These are phyloP conservation scores for Fusarium annulatum DNA, from an alignment of 2,329 filamentous ascomycete species.

Conservation along the genomic window DNA sequence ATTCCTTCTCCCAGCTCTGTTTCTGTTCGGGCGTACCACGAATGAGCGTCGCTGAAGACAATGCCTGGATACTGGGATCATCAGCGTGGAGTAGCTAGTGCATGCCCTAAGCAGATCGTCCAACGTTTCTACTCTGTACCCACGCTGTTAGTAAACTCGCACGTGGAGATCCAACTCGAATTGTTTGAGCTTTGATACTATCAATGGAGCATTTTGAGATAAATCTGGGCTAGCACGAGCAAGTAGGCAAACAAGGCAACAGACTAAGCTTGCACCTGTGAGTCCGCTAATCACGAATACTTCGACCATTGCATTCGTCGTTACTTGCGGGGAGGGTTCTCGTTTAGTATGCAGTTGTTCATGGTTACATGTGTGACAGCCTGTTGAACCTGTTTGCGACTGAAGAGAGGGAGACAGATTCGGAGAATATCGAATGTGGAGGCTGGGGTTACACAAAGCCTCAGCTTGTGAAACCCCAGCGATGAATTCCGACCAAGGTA, in stretches of 20 bases:
- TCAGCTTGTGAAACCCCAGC: conserved; percentile 29
- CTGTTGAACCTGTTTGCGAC: background rate
- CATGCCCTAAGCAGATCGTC: conserved; percentile 27
- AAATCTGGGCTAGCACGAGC: conserved; percentile 6
- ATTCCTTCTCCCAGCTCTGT: conserved; percentile 15
- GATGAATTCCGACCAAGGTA: conserved; percentile 11
- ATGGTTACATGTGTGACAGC: conserved; percentile 7
- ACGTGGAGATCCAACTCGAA: conserved; percentile 32
- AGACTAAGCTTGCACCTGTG: conserved; percentile 4
- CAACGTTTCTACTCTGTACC: conserved; percentile 18
- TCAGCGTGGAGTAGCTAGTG: conserved; percentile 29
- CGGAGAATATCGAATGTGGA: conserved; percentile 37
- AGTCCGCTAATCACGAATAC: background rate
- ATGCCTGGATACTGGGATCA: conserved; percentile 27
- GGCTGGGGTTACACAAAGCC: conserved; percentile 24
- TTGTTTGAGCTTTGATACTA: conserved; percentile 20
- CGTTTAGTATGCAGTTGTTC: conserved; percentile 1
- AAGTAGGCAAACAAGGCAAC: conserved; percentile 10
- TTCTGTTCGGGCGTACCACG: conserved; percentile 12
- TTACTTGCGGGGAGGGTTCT: background rate
- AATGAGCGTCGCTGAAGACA: conserved; percentile 14
- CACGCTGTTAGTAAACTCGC: conserved; percentile 27
- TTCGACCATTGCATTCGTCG: background rate
- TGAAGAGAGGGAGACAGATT: conserved; percentile 11
- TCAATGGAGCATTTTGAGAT: background rate